These are phyloP conservation scores for Triangularia verruculosa DNA, from an alignment of 2,329 filamentous ascomycete genomes.

Conservation along the genomic window DNA sequence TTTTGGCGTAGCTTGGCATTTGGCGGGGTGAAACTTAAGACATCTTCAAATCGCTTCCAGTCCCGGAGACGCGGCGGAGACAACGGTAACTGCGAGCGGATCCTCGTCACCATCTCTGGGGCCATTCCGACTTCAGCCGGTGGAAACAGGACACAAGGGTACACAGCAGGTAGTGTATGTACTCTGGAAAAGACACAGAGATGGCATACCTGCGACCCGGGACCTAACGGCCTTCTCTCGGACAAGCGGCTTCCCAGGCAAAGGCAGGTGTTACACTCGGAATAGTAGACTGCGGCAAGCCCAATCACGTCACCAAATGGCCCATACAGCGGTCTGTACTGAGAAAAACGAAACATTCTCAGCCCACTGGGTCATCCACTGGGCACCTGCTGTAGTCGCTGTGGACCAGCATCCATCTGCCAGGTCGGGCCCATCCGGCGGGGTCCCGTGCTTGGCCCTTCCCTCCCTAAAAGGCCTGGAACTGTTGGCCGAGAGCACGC, in stretches of 20 bases:
- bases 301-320: background rate
- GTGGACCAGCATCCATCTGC: background rate
- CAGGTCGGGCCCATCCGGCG: conserved; percentile 6
- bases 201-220: too few relatives aligned
- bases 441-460: conserved; percentile 4
- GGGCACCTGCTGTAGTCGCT: background rate
- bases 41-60: background rate
- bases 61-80: background rate
- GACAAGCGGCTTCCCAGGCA: background rate
- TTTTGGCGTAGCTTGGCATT: conserved; percentile 5
- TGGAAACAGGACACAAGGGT: background rate
- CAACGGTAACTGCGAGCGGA: background rate
- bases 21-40: background rate
- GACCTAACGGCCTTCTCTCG: background rate
- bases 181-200: background rate
- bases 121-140: conserved; percentile 6
- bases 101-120: background rate
- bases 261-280: background rate
- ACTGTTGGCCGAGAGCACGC: conserved; percentile 8
- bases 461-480: conserved; percentile 7
- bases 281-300: background rate
- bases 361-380: background rate
- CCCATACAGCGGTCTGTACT: background rate
- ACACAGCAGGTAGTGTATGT: background rate
- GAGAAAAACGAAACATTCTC: conserved; percentile 5